Base-by-base conservation (phyloP, 169 alveolate genomes). In the Plasmodium vinckei region DNA sequence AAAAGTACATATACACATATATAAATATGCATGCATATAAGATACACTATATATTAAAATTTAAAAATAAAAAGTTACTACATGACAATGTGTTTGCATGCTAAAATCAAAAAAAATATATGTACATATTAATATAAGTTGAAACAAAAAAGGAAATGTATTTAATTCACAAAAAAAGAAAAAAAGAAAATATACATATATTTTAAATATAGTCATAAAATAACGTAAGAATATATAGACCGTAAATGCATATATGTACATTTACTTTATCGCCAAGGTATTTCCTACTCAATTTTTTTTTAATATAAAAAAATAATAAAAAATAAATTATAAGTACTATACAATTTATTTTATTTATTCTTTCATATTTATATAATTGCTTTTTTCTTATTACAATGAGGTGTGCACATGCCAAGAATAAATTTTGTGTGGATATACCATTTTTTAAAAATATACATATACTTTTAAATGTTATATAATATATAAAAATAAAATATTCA, bases 321-420 rank as follows among this genome's bases (percentile, higher is more conserved):
- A 42, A 51, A 51, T 13, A 51, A 51, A 51, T 13, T 51, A 51
- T 51, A 51, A 13, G 19, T 51, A 33, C 42, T 33, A 72, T 15
- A n/a, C 10, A 27, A 63, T 21, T 59, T 27, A 15, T 72, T 23
- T 56, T 42, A 21, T 39, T 39, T n/a, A 9, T 56, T 59, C 49
- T 71, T 71, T 42, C 44, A 33, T 72, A 23, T 54, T 54, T 72
- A 54, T 72, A 53, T 33, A 33, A 33, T 33, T 33, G 42, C 54
- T 72, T 60, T 72, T 72, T 42, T 42, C 19, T 25, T 44, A n/a
- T 3, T 63, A 72, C 46, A 72, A 72, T 72, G 12, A 27, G 87
- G 87, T 72, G 87, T 72, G 87, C 54, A 72, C 60, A 72, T 72
- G 33, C 17, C 39, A 39, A 49, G 25, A 17, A 57, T 42, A 72